Percentiles rank a stretch among this genome's conserved stretches.
Conservation (phyloP, 495 filamentous ascomycete genomes). For the Penicillium bovifimosum region DNA sequence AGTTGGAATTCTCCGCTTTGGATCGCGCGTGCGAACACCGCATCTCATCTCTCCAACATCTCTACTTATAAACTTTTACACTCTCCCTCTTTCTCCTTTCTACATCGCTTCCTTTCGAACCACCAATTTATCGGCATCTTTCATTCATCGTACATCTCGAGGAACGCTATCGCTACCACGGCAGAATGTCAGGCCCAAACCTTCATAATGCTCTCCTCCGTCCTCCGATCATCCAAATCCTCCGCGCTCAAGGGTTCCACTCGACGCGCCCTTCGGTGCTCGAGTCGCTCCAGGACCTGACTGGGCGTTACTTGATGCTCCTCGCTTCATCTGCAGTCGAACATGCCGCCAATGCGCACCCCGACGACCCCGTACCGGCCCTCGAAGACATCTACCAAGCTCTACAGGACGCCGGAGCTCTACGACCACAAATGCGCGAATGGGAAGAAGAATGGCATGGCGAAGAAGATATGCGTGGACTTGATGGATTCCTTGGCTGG, state of each 20-base stretch:
- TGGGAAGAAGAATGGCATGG: conserved; percentile 55
- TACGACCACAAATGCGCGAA: conserved; percentile 55
- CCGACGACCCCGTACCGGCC: conserved; percentile 42
- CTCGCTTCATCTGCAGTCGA: conserved; percentile 59
- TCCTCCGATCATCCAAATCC: conserved; percentile 76
- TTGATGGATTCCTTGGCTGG: conserved; percentile 71
- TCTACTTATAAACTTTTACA: neutral
- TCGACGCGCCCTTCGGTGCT: conserved; percentile 66
- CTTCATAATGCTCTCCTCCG: conserved; percentile 74
- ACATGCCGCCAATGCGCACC: conserved; percentile 54
- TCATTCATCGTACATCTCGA: neutral
- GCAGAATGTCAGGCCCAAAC: conserved; percentile 36
- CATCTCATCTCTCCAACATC: neutral
- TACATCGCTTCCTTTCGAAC: neutral
- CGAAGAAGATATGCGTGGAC: conserved; percentile 66
- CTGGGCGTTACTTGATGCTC: conserved; percentile 64
- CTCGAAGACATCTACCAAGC: conserved; percentile 80
- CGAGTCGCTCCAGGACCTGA: conserved; percentile 71
- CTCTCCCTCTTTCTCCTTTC: neutral
- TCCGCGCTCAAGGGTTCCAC: conserved; percentile 82
- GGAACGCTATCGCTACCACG: neutral
- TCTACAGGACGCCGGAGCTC: conserved; percentile 64
- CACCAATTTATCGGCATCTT: neutral
- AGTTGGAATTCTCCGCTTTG: conserved; percentile 13
- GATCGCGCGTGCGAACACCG: neutral